Percentiles rank a stretch among this genome's conserved stretches.
Conservation (phyloP, 177 flowering plant species). For the Vitis hybrid region DNA sequence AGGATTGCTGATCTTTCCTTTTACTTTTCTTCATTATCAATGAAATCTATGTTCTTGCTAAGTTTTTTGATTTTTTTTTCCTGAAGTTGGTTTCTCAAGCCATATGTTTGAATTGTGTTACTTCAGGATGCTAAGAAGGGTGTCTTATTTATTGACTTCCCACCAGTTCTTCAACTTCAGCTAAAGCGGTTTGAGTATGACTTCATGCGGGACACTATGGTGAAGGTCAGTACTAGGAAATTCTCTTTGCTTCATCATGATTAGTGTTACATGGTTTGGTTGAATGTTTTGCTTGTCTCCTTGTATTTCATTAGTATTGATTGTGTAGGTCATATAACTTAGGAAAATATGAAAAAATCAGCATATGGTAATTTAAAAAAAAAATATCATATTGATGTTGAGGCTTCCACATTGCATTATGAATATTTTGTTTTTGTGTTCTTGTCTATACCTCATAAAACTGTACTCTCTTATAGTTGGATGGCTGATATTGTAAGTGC, state of each 20-base stretch:
- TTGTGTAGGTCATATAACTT: no score
- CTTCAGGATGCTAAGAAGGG: conserved; percentile 92
- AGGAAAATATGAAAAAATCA: no score
- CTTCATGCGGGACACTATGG: conserved; percentile 93
- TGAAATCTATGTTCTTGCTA: no score
- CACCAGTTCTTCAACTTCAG: conserved; percentile 95
- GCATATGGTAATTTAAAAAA: no score
- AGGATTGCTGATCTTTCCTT: background rate
- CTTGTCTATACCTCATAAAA: no score
- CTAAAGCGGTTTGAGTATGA: conserved; percentile 93
- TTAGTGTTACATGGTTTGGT: background rate
- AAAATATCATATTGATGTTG: no score
- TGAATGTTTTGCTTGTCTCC: background rate
- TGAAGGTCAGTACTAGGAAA: conserved; percentile 52
- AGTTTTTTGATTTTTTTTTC: background rate
- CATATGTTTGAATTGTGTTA: conserved; percentile 1
- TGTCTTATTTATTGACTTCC: conserved; percentile 89
- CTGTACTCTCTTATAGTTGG: no score
- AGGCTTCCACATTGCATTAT: no score
- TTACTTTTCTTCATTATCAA: no score
- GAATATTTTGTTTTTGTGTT: no score
- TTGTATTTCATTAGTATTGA: no score
- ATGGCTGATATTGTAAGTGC: no score
- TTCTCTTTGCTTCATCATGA: background rate
- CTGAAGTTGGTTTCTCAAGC: conserved; percentile 2